Evolutionary conservation across 2,329 filamentous ascomycete genomes (phyloP).

Genomic region (Curvularia sp.): DNA sequence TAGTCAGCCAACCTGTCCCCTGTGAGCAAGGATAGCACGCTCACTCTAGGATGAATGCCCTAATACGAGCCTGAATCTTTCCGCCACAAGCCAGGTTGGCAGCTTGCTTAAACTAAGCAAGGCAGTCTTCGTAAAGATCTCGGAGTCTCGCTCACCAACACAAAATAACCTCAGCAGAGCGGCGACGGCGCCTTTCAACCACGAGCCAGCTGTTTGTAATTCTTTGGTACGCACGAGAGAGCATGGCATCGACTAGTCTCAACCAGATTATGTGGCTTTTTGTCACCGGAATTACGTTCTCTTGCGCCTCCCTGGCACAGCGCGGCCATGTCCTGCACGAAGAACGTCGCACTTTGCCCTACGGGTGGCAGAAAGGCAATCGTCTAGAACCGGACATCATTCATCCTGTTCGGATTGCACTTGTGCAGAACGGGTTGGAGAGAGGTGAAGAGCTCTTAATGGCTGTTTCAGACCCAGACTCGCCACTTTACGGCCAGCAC

Average conservation of each 20-base stretch:
- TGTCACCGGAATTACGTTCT: background rate
- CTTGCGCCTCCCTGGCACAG: background rate
- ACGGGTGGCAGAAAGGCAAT: background rate
- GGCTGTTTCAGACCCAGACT: background rate
- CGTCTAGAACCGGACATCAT: background rate
- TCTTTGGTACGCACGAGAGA: background rate
- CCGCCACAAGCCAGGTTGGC: background rate
- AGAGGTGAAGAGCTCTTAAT: background rate
- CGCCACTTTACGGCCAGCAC: background rate
- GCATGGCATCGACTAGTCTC: background rate
- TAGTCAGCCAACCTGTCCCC: background rate
- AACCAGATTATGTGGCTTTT: background rate
- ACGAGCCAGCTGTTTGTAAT: background rate
- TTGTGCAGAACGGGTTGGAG: background rate
- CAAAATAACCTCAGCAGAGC: background rate
- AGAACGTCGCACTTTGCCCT: background rate
- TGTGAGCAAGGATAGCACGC: background rate
- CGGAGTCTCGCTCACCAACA: background rate
- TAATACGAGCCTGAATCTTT: background rate
- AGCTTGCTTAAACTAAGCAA: background rate
- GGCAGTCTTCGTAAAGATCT: background rate
- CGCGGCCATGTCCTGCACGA: background rate
- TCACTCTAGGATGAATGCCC: background rate
- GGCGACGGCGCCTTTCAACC: background rate
- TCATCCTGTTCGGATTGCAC: background rate